Base-by-base conservation (phyloP, 2,329 filamentous ascomycete species). In the Stemphylium vesicarium region DNA sequence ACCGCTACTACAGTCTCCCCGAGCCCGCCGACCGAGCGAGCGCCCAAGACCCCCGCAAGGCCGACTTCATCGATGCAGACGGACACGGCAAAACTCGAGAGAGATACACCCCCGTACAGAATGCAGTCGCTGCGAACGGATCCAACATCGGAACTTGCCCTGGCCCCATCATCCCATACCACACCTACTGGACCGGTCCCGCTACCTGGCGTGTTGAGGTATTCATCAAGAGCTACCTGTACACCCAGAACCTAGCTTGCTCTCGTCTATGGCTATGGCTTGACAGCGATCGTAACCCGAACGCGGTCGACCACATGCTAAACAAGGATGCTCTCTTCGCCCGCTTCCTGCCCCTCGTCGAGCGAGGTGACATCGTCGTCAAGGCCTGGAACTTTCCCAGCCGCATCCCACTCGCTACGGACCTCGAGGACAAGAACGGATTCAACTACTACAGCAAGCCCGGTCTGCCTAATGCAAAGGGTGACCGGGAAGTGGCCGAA, bases 161-260 rank as follows among this genome's bases (percentile, higher is more conserved):
- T 37, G 82, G 82, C 2, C 81, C 82, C n/a, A 81, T 84, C 58
- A 77, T 84, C 26, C 81, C 81, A 4, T 84, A 81, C 46, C 82
- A 85, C 60, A 78, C 80, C 24, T 84, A 84, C 76, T 84, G 82
- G 82, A 82, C 81, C 7, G 82, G 82, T 3, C 79, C 81, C 8
- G 81, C 82, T 3, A 84, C 81, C 3, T 85, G 82, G 82, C 75
- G 82, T 38, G 80, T 84, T 37, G 82, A 84, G 60, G 73, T 82
- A 26, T 84, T 85, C 60, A 73, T 84, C 73, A 85, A 85, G 72
- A 80, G 79, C 50, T 82, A 84, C 63, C 77, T 85, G 1, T 81
- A 84, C 65, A 84, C 82, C 1, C 82, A 85, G 57, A 84, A 84
- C 55, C 69, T 84, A 22, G 79, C 82, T 9, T 85, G 82, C 64